phyloP scores from a whole-genome alignment of 495 filamentous ascomycete genomes.

The Filosporella fistucella region DNA sequence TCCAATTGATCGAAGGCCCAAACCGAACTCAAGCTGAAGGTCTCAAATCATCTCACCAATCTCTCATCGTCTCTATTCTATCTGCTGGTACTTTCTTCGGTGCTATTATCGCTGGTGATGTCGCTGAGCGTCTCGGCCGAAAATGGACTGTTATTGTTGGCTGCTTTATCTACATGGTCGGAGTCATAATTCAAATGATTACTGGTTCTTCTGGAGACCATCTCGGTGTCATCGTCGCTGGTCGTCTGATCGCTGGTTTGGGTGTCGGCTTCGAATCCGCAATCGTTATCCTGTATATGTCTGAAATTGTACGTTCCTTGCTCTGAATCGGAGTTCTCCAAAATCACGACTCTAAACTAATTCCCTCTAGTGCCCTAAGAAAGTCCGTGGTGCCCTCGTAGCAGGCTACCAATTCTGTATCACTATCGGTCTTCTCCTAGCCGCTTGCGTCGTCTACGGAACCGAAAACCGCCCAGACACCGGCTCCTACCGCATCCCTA shows the following conservation, averaged over 20 bases:
- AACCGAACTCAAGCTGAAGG: background rate
- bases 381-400: constrained; percentile 79
- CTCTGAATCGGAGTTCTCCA: constrained; percentile 52
- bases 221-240: constrained; percentile 67
- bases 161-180: constrained; percentile 63
- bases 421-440: constrained; percentile 74
- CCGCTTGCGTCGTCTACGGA: constrained; percentile 69
- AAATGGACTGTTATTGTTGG: constrained; percentile 62
- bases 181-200: constrained; percentile 75
- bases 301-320: constrained; percentile 45
- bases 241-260: constrained; percentile 73
- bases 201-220: constrained; percentile 63
- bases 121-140: constrained; percentile 73
- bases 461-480: constrained; percentile 62
- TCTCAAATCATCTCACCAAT: constrained; percentile 27
- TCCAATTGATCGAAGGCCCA: constrained; percentile 23
- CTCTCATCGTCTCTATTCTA: constrained; percentile 76
- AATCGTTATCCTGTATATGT: constrained; percentile 56
- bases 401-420: constrained; percentile 71
- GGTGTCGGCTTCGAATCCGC: constrained; percentile 79
- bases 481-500: constrained; percentile 75
- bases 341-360: constrained; percentile 67
- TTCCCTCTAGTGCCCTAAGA: constrained; percentile 65
- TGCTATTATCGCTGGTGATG: constrained; percentile 62
- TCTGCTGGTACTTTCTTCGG: constrained; percentile 89